Evolutionary conservation across 805 yeast genomes (phyloP).

Genomic region (Priceomyces haplophilus): DNA sequence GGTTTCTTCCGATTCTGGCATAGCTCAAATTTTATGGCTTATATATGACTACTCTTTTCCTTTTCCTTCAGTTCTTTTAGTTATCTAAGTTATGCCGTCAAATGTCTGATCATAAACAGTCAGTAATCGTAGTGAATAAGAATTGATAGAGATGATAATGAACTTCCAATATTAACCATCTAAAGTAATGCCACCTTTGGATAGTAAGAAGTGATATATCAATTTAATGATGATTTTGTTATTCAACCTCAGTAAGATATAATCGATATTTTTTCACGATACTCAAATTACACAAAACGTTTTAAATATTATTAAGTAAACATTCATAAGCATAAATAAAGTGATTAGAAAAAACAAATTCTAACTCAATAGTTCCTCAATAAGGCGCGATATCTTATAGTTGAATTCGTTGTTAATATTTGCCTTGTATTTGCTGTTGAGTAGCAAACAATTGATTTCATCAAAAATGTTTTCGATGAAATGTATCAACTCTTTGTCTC

Average conservation of each 20-base stretch:
- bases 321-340: neutral
- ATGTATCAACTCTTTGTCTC: slow-evolving; percentile 27
- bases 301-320: no score
- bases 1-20: slow-evolving; percentile 8
- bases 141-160: neutral
- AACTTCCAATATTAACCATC: neutral
- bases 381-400: slow-evolving; percentile 15
- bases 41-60: neutral
- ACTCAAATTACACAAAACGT: neutral
- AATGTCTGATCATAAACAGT: neutral
- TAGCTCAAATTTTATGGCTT: neutral
- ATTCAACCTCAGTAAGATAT: neutral
- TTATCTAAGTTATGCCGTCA: neutral
- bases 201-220: neutral
- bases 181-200: no score
- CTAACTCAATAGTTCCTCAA: slow-evolving; percentile 4
- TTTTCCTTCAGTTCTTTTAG: neutral
- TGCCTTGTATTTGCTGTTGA: slow-evolving; percentile 4
- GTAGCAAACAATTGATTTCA: slow-evolving; percentile 21
- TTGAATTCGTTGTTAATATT: slow-evolving; percentile 14
- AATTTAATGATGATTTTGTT: neutral
- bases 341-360: neutral
- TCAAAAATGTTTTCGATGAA: slow-evolving; percentile 27
- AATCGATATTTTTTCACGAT: neutral
- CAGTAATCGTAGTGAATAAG: neutral